Evolutionary conservation across 441 rosid genomes (phyloP).

Genomic region (Daphne laureola): DNA sequence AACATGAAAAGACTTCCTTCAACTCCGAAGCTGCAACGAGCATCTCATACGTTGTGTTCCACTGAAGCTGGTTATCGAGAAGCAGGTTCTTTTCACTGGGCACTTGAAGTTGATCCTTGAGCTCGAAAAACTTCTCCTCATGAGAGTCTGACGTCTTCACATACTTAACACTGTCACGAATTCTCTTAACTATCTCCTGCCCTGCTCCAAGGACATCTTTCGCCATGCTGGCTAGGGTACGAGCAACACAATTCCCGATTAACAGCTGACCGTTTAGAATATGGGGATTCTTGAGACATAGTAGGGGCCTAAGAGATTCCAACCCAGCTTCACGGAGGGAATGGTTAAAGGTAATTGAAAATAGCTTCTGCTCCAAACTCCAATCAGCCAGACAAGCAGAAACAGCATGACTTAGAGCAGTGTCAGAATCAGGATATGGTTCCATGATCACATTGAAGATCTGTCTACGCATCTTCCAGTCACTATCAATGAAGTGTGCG

Average conservation of each 20-base stretch:
- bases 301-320: constrained; percentile 58
- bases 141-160: constrained; percentile 80
- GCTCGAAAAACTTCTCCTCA: constrained; percentile 78
- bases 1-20: constrained; percentile 80
- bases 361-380: constrained; percentile 70
- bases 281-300: constrained; percentile 63
- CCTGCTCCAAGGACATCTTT: constrained; percentile 51
- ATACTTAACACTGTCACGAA: constrained; percentile 73
- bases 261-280: constrained; percentile 71
- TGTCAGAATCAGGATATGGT: constrained; percentile 69
- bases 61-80: constrained; percentile 63
- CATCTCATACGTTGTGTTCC: constrained; percentile 87
- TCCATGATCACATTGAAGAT: constrained; percentile 81
- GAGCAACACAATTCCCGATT: constrained; percentile 61
- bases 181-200: constrained; percentile 47
- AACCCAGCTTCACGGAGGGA: constrained; percentile 39
- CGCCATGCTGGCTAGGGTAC: constrained; percentile 42
- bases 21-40: constrained; percentile 69
- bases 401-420: constrained; percentile 70
- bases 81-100: constrained; percentile 55
- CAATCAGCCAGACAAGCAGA: constrained; percentile 80
- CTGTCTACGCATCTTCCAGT: constrained; percentile 75
- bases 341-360: constrained; percentile 61
- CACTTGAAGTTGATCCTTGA: constrained; percentile 80
- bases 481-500: constrained; percentile 69